Percentiles rank a stretch among this genome's conserved stretches.
Evolutionary conservation across 768 basidiomycete genomes (phyloP).

Genomic region (Tricholoma terreum): DNA sequence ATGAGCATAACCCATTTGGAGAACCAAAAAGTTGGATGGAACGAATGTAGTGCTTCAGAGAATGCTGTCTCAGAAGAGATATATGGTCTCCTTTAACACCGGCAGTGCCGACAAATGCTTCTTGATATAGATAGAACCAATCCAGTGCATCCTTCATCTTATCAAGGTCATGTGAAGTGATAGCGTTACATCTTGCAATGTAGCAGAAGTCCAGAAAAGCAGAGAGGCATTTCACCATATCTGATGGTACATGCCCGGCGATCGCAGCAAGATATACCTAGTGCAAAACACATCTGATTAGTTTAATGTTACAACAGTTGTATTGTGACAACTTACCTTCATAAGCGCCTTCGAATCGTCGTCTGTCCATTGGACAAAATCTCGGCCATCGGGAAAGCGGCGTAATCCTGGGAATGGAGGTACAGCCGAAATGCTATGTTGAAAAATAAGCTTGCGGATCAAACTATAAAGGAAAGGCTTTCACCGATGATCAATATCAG

Average conservation of each 20-base stretch:
- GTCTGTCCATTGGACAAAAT: constrained; percentile 26
- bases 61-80: constrained; percentile 7
- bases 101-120: too few relatives aligned
- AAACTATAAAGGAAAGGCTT: constrained; percentile 6
- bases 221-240: constrained; percentile 15
- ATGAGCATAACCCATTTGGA: constrained; percentile 25
- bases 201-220: constrained; percentile 23
- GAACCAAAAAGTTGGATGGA: constrained; percentile 16
- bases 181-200: constrained; percentile 15
- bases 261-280: constrained; percentile 18
- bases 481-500: constrained; percentile 36
- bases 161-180: constrained; percentile 13
- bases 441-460: background rate
- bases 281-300: background rate
- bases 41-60: background rate
- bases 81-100: constrained; percentile 1
- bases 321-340: constrained; percentile 22
- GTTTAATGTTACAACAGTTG: background rate
- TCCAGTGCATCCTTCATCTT: background rate
- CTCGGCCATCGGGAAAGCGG: constrained; percentile 22
- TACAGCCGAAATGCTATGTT: constrained; percentile 18
- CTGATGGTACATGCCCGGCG: constrained; percentile 12
- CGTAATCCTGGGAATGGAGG: constrained; percentile 22
- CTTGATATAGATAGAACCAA: too few relatives aligned
- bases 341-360: constrained; percentile 33